Evolutionary conservation across 768 basidiomycete genomes (phyloP), one percentile per base, ranked within the genome.

Genomic region (Pulveroboletus sp.): DNA sequence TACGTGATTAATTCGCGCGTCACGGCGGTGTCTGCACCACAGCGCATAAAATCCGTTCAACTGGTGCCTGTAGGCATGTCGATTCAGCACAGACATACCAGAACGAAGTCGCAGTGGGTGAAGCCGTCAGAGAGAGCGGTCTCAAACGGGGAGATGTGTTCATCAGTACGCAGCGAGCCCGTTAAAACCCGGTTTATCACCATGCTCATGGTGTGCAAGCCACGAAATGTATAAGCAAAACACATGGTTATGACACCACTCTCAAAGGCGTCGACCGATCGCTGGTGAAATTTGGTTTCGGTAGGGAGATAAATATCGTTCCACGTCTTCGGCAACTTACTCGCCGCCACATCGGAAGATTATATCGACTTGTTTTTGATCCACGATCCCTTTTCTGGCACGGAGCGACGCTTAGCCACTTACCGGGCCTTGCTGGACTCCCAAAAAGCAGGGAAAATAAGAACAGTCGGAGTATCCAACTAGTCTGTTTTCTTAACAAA

Each of bases 381-480:
- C 24, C 89, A 93, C 55, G 82, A 85, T 51, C 83, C 90, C 0
- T 66, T 74, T 6, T 77, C 82, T 16, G 88, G 86, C 6, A 77
- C 73, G 17, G 75, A 81, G 50, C 72, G 71, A 24, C 83, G 90
- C 17, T 69, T 91, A n/a, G 78, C 72, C 19, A 83, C 86, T 0
- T 92, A 85, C 71, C 80, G 74, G 42, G 87, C 85, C 7, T 72
- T 93, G 11, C 64, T 82, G 6, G 81, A 84, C 30, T 77, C 78
- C n/a, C 77, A 78, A 54, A 61, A 70, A 24, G 76, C 68, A 4
- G 88, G 89, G 4, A 87, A 86, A 58, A 76, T 90, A 43, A 75
- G 78, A 53, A 74, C 75, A 5, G 78, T 89, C n/a, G 89, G 89
- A 3, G 89, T 92, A 7, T 90, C 87, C 1, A 93, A 93, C 68